phyloP scores from a whole-genome alignment of 148 eudicot genomes.

The Rhododendron simsii region DNA sequence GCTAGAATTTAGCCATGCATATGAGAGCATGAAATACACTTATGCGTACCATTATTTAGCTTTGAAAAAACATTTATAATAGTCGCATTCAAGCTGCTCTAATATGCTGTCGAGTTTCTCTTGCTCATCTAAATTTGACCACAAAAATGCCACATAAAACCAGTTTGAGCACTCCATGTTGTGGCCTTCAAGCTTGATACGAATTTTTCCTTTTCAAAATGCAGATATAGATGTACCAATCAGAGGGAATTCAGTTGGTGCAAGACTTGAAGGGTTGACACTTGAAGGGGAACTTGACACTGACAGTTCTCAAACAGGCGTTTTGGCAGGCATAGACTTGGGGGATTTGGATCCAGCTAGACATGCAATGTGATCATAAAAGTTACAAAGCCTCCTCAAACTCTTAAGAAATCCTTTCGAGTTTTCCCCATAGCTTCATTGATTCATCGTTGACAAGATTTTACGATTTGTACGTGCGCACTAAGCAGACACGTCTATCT shows the following conservation, averaged over 20 bases:
- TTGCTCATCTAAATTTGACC: neutral
- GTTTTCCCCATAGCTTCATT: neutral
- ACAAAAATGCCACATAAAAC: neutral
- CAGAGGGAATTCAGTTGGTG: conserved; percentile 7
- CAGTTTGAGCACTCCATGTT: neutral
- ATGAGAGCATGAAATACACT: neutral
- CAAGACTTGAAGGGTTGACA: conserved; percentile 12
- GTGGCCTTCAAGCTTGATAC: neutral
- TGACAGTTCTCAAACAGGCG: conserved; percentile 9
- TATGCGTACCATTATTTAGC: neutral
- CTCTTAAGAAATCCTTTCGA: neutral
- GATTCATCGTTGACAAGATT: neutral
- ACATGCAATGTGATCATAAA: neutral
- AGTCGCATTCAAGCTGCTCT: neutral
- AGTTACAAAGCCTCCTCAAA: neutral
- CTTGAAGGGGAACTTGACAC: conserved; percentile 18
- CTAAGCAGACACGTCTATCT: neutral
- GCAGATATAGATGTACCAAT: conserved; percentile 11
- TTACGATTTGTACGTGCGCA: neutral
- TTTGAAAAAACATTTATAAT: neutral
- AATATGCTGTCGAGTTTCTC: neutral
- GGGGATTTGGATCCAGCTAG: conserved; percentile 8
- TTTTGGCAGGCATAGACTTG: conserved; percentile 19
- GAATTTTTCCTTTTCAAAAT: neutral
- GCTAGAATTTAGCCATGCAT: neutral